Conservation (phyloP, 2,329 filamentous ascomycete genomes). For the Pestalotiopsis sp. region DNA sequence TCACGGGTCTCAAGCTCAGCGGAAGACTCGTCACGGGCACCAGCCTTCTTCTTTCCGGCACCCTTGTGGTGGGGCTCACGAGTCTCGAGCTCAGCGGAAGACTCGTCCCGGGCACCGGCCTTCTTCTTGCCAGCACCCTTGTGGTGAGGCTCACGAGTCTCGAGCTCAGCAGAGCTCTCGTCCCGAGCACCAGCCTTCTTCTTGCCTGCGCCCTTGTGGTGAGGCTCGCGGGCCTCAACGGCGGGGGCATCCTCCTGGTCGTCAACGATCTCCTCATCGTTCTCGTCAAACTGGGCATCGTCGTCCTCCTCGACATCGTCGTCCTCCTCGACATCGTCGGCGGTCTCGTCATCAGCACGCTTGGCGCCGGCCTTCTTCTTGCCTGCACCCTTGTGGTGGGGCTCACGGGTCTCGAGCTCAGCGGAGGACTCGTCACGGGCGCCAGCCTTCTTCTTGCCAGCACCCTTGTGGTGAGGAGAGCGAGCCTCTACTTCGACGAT, state of each 20-base stretch:
- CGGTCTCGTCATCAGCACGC: not conserved
- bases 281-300: conserved; percentile 7
- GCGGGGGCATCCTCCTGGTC: not conserved
- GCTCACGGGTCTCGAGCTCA: conserved; percentile 13
- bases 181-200: conserved; percentile 5
- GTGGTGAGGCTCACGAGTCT: conserved; percentile 19
- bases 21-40: conserved; percentile 2
- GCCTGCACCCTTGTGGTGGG: conserved; percentile 14
- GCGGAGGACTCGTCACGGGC: conserved; percentile 9
- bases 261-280: conserved; percentile 7
- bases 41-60: conserved; percentile 12
- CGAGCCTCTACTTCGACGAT: conserved; percentile 13
- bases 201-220: conserved; percentile 12
- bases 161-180: conserved; percentile 6
- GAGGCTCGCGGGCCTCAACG: conserved; percentile 15
- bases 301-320: not conserved
- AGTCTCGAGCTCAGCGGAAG: conserved; percentile 10
- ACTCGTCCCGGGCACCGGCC: conserved; percentile 9
- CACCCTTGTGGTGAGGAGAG: conserved; percentile 15
- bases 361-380: conserved; percentile 7
- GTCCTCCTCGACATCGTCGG: not conserved
- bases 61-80: conserved; percentile 16
- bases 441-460: conserved; percentile 12
- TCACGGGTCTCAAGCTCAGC: not conserved
- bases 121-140: conserved; percentile 22